These are phyloP conservation scores for Quercus berberidifolia DNA, from an alignment of 306 rosid genomes.

Conservation along the genomic window DNA sequence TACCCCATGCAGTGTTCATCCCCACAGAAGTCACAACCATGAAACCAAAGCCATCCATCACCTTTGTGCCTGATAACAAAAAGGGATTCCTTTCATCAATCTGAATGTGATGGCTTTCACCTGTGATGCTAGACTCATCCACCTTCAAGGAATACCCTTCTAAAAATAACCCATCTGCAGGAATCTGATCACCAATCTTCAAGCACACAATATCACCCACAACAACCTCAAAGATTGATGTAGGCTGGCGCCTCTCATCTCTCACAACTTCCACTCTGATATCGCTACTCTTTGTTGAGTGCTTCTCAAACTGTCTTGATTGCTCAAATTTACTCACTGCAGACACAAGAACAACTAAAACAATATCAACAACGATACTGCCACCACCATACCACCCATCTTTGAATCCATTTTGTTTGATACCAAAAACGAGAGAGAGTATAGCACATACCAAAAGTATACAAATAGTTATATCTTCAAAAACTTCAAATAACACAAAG, in stretches of 20 bases:
- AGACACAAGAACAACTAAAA: constrained; percentile 18
- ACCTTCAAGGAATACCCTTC: constrained; percentile 18
- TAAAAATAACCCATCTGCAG: constrained; percentile 23
- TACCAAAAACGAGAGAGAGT: constrained; percentile 17
- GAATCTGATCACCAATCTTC: constrained; percentile 27
- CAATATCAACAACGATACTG: constrained; percentile 10
- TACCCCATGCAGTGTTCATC: constrained; percentile 20
- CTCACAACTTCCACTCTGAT: constrained; percentile 17
- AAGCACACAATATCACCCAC: constrained; percentile 21
- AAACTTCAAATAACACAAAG: constrained; percentile 11
- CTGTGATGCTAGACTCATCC: constrained; percentile 25
- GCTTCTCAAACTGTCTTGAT: constrained; percentile 20
- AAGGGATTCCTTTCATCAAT: constrained; percentile 14
- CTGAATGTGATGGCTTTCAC: constrained; percentile 17
- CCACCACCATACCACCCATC: constrained; percentile 30
- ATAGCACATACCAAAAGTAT: constrained; percentile 14
- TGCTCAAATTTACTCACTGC: constrained; percentile 22
- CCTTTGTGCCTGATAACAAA: constrained; percentile 26
- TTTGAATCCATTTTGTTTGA: constrained; percentile 20
- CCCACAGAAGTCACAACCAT: constrained; percentile 29
- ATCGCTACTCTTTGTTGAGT: constrained; percentile 8
- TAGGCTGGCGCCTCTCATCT: neutral
- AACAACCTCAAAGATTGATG: constrained; percentile 15
- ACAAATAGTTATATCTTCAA: constrained; percentile 5
- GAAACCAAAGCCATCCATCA: constrained; percentile 18